Conservation (phyloP, 306 rosid species). For the Medicago truncatula region DNA sequence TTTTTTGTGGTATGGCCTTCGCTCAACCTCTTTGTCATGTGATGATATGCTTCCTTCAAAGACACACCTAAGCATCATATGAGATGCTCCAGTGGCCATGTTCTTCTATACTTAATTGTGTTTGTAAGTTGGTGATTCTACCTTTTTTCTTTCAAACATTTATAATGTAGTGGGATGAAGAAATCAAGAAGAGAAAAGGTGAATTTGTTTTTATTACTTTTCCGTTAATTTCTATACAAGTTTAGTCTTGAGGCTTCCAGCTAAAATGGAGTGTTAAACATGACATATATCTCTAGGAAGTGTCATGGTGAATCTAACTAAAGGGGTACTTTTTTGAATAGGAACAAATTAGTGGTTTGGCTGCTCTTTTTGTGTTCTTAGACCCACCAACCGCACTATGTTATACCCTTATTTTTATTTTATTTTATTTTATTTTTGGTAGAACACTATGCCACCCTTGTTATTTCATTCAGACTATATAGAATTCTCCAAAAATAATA, state of each 20-base stretch:
- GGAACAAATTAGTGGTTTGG: slow-evolving; percentile 34
- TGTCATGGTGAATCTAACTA: not conserved
- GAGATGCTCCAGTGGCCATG: slow-evolving; percentile 51
- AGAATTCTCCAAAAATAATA: too few species aligned
- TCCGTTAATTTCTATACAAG: slow-evolving; percentile 32
- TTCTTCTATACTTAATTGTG: not conserved
- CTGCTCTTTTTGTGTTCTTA: not conserved
- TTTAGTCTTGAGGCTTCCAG: slow-evolving; percentile 27
- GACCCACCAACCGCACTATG: slow-evolving; percentile 21
- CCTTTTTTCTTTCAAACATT: slow-evolving; percentile 3
- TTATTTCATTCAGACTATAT: too few species aligned
- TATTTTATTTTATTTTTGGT: too few species aligned
- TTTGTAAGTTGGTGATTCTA: not conserved
- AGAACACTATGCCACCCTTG: too few species aligned
- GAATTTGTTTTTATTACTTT: slow-evolving; percentile 7
- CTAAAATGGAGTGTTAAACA: slow-evolving; percentile 16
- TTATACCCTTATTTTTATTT: not conserved
- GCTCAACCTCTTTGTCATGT: slow-evolving; percentile 55
- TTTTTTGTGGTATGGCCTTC: slow-evolving; percentile 85
- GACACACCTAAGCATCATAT: slow-evolving; percentile 52
- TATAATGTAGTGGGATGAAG: slow-evolving; percentile 29
- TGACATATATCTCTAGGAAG: slow-evolving; percentile 42
- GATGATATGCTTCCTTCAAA: slow-evolving; percentile 65
- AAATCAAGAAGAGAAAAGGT: slow-evolving; percentile 43
- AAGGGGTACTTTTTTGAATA: not conserved